Conservation (phyloP, 2,329 filamentous ascomycete species). For the Botrytis tulipae region DNA sequence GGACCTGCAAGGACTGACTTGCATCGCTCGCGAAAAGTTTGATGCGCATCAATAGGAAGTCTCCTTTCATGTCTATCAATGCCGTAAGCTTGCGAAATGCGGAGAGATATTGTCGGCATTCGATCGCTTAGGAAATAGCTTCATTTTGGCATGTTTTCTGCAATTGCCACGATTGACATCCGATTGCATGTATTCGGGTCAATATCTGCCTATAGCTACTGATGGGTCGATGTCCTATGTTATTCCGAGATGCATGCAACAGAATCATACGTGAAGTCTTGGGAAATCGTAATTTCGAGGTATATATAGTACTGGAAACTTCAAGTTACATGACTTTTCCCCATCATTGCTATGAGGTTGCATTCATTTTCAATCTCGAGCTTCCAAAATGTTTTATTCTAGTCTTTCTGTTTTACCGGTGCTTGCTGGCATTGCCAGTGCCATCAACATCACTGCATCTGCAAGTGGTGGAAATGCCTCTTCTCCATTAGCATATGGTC, state of each 20-base stretch:
- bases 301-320: not conserved
- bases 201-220: not conserved
- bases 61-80: not conserved
- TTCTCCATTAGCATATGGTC: conserved; percentile 34
- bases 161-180: not conserved
- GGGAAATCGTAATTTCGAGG: conserved; percentile 16
- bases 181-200: not conserved
- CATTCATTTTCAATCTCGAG: not conserved
- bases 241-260: not conserved
- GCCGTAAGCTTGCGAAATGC: conserved; percentile 1
- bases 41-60: conserved; percentile 24
- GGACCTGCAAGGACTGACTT: not conserved
- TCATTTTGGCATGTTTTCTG: not conserved
- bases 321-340: not conserved
- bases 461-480: conserved; percentile 34
- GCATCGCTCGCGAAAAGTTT: not conserved
- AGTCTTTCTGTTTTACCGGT: conserved; percentile 13
- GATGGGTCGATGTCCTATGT: not conserved
- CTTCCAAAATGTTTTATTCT: conserved; percentile 16
- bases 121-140: not conserved
- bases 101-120: not conserved
- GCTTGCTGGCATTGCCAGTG: conserved; percentile 27
- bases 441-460: conserved; percentile 33
- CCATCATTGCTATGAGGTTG: not conserved
- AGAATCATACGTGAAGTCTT: not conserved